Evolutionary conservation across 1,139 yeast genomes (phyloP), one percentile per base, ranked within the genome.

Genomic region (Yamadazyma taylorii): DNA sequence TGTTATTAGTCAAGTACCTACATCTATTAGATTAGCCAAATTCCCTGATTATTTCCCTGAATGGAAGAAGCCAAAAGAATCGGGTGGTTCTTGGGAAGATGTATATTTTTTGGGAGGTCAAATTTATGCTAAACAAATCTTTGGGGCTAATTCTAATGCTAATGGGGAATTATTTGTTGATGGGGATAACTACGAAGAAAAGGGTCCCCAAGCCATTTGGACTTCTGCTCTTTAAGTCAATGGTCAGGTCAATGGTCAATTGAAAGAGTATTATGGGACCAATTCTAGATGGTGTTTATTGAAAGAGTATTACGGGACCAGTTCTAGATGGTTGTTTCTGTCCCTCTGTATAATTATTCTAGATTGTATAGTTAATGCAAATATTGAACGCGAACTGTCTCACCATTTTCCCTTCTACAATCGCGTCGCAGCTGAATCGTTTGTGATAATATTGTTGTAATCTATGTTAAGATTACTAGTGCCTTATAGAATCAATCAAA

Each of bases 21-120:
- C 81, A 15, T 70, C 81, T 10, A 76, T 90, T 38, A 80, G 76
- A 48, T 58, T 80, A 37, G 80, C 83, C 23, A 84, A 83, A 51
- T 75, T 79, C 56, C 95, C 97, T 0, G 97, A 90, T 36, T 90
- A 92, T 60, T 92, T 92, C 63, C 88, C 95, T 1, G 96, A 88
- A 51, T 92, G 97, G 97, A 90, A 90, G 61, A 81, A 81, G 50
- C 77, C 79, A 31, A 69, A 69, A 51, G 73, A 66, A 29, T 51
- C 42, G 33, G 88, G 87, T 2, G 84, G 85, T 7, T 66, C 73
- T 19, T 75, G 79, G 78, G 82, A 85, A 44, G 92, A 87, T 48
- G 65, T 65, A 23, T 79, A 82, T 43, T 87, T 90, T 55, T 66
- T 90, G 43, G 97, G 97, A 2, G 96, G 88, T 1, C 87, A 88